Percentiles rank a stretch among this genome's conserved stretches.
Conservation (phyloP, 108 stramenopile species). For the Cyclotella choctawhatcheeana region DNA sequence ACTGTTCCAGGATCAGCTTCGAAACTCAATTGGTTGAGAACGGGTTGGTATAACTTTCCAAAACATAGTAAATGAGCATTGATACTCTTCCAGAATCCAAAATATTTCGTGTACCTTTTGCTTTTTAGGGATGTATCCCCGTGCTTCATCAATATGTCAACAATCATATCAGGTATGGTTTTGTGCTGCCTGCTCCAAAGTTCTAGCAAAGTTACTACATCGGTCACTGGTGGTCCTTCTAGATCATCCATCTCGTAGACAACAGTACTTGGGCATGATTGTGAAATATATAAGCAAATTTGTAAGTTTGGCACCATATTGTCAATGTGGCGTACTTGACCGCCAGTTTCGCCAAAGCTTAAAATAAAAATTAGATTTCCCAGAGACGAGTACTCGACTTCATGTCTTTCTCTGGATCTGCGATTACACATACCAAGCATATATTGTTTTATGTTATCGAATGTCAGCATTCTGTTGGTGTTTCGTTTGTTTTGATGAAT, state of each 20-base stretch:
- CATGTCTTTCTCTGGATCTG: conserved; percentile 20
- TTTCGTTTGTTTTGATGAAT: conserved; percentile 28
- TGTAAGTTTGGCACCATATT: conserved; percentile 67
- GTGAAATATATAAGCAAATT: conserved; percentile 70
- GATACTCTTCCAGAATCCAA: conserved; percentile 50
- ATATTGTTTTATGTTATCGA: conserved; percentile 54
- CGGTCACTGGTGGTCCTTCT: conserved; percentile 34
- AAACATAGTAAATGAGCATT: conserved; percentile 53
- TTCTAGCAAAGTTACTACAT: conserved; percentile 25
- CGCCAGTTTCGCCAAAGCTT: conserved; percentile 54
- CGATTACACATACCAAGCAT: conserved; percentile 67
- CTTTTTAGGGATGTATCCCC: conserved; percentile 20
- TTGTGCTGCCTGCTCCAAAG: conserved; percentile 26
- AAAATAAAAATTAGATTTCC: conserved; percentile 76
- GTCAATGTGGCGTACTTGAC: conserved; percentile 75
- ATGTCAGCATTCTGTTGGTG: conserved; percentile 36
- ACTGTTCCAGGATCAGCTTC: conserved; percentile 55
- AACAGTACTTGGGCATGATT: conserved; percentile 62
- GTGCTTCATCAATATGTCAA: conserved; percentile 24
- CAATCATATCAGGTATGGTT: conserved; percentile 25
- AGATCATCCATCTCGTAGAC: conserved; percentile 56
- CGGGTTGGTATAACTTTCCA: conserved; percentile 69
- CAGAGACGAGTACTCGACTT: conserved; percentile 34
- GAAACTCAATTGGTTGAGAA: conserved; percentile 29
- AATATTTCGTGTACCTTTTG: conserved; percentile 47